Evolutionary conservation across 2,329 filamentous ascomycete genomes (phyloP), one percentile per base, ranked within the genome.

Genomic region (Samsoniella hepiali): DNA sequence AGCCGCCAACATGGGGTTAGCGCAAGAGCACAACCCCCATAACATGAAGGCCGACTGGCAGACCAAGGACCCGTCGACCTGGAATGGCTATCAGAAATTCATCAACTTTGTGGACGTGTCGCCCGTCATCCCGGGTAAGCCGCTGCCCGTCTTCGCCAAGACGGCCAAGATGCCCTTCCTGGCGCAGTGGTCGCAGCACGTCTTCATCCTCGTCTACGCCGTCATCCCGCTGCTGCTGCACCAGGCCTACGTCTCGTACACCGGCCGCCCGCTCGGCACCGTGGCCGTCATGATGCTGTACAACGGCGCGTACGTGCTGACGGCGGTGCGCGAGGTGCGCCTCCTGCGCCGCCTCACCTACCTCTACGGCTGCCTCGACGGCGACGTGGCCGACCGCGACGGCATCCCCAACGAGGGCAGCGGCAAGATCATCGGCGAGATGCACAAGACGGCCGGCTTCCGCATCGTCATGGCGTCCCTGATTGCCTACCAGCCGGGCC

Each of bases 181-280:
- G 9, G 58, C 71, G 5, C 65, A 73, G n/a, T 72, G 66, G 67
- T 65, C 69, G 47, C 65, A 67, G 38, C 71, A 76, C 60, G 64
- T 67, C 47, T 77, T 73, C 72, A 68, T 77, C 50, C 57, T 77
- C 4, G 42, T 70, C 51, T 71, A 74, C 60, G 71, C 72, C 49
- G 67, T 58, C 65, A 58, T 68, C 6, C 64, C 68, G 2, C 69
- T 72, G 13, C 69, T 71, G 58, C 31, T 74, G 32, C 71, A 67
- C 47, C 68, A 70, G 27, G 60, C 61, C 29, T 67, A 63, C 40
- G 53, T 66, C 50, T 61, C 34, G 3, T 54, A 49, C 31, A 65
- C 66, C 2, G 67, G 67, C 27, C 45, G 50, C 62, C 64, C 62
- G 47, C 63, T 68, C n/a, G 47, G 54, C 34, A 34, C 34, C 27